Evolutionary conservation across 2,329 filamentous ascomycete genomes (phyloP), one percentile per base, ranked within the genome.

Genomic region (Amesomyces nigricolor): DNA sequence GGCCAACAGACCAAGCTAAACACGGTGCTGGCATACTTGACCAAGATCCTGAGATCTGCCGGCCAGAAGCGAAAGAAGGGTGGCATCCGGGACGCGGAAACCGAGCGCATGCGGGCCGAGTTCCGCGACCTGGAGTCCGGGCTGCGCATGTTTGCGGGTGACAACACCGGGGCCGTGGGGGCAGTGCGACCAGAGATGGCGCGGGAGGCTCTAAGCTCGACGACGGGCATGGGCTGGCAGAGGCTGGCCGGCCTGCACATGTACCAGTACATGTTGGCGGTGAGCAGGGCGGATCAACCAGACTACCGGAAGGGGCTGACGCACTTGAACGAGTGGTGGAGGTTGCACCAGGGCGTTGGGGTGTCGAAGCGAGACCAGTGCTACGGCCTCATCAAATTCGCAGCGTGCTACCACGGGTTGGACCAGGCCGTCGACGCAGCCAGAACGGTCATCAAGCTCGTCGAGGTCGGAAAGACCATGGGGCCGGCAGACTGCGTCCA

Each of bases 251-350:
- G 43, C 10, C 4, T 50, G 47, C 38, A 50, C 38, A 26, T 50
- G 47, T 16, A n/a, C 5, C 16, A 42, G 47, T 40, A 50, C 19
- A 29, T 11, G 38, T 35, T 50, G 10, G 47, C 47, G 4, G 44
- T 46, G 19, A 42, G 19, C 11, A 17, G 16, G 22, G n/a, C 8
- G 19, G 38, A 39, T 6, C 10, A 8, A 3, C 47, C 47, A 7
- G 47, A 50, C 22, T 50, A 50, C 38, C 29, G 22, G 8, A 40
- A 40, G 13, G 47, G 47, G 4, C 38, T 50, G 17, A 16, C 26
- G n/a, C 47, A 42, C 38, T 11, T 50, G 32, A 16, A 42, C 5
- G 47, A 50, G 37, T 42, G 47, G 37, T 43, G 47, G 47, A 42
- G 30, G 16, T 22, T 40, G n/a, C 47, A 43, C 14, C 47, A 13